phyloP scores from a whole-genome alignment of 768 basidiomycete genomes.

The Suillus weaverae region DNA sequence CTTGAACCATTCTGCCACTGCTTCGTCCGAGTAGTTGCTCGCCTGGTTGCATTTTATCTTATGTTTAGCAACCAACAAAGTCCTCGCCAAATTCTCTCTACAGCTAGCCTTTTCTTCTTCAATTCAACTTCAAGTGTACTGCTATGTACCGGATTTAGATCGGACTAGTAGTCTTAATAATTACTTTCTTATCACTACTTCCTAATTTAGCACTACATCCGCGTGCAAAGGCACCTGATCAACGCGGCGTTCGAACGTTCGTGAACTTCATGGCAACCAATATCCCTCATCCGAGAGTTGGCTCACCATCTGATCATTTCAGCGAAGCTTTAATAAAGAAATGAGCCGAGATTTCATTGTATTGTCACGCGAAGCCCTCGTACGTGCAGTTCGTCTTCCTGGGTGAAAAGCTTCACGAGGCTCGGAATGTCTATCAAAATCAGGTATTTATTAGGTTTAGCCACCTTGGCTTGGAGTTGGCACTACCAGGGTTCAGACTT shows the following conservation, averaged over 20 bases:
- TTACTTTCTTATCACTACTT: background rate
- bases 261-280: background rate
- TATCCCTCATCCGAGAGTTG: too few species aligned
- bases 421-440: background rate
- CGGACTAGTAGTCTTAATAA: too few species aligned
- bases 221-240: slow-evolving; percentile 16
- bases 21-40: too few species aligned
- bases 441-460: background rate
- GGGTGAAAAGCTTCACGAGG: background rate
- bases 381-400: background rate
- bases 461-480: background rate
- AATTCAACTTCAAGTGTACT: background rate
- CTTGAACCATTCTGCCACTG: background rate
- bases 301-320: slow-evolving; percentile 24
- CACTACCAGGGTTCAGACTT: background rate
- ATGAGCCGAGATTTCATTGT: too few species aligned
- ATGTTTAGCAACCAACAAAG: too few species aligned
- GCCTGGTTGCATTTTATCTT: too few species aligned
- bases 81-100: too few species aligned
- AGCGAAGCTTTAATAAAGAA: slow-evolving; percentile 7
- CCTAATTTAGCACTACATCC: slow-evolving; percentile 19
- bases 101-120: background rate
- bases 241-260: slow-evolving; percentile 10
- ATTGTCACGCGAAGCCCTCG: background rate
- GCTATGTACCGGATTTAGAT: too few species aligned